Evolutionary conservation across 2,329 filamentous ascomycete genomes (phyloP), one percentile per base, ranked within the genome.

Genomic region (Zymoseptoria ardabiliae): DNA sequence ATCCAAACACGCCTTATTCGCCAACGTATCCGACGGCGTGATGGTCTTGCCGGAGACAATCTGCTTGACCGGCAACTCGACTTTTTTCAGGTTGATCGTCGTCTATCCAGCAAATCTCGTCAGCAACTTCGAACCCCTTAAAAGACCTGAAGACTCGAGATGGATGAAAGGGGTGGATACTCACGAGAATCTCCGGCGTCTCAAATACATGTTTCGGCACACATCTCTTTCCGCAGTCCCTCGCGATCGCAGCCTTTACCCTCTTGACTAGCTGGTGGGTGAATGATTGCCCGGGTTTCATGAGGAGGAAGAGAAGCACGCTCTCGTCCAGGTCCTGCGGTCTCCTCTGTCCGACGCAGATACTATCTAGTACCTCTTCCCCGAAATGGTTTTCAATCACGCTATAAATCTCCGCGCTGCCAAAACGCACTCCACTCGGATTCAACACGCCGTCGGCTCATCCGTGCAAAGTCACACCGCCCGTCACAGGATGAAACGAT

Each of bases 81-180:
- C 90, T 73, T 94, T 94, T 72, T 94, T 94, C 54, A 90, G 74
- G 70, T 93, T 94, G 63, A 94, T 85, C 0, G 90, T 94, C 0
- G 86, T 89, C 85, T 91, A 53, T 52, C 17, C 23, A 63, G 54
- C 20, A 30, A 22, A 54, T 2, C 17, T 9, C 23, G n/a, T 4
- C 25, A 49, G 10, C 28, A 3, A 55, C 20, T 1, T 19, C 5
- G 11, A 10, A 17, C 28, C 11, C 28, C 28, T 11, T 8, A 3
- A 30, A 30, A 28, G 5, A 4, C 8, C 28, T 2, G 2, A 30
- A 19, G n/a, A 9, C 45, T 9, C 8, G 6, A 22, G 28, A 45
- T 10, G 17, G 2, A 30, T 1, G 21, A 10, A 25, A 48, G 17
- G 28, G 28, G 11, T 30, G 25, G 9, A 49, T 20, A 80, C 86